Base-by-base conservation (phyloP, 768 basidiomycete genomes). In the Boletus sp. region DNA sequence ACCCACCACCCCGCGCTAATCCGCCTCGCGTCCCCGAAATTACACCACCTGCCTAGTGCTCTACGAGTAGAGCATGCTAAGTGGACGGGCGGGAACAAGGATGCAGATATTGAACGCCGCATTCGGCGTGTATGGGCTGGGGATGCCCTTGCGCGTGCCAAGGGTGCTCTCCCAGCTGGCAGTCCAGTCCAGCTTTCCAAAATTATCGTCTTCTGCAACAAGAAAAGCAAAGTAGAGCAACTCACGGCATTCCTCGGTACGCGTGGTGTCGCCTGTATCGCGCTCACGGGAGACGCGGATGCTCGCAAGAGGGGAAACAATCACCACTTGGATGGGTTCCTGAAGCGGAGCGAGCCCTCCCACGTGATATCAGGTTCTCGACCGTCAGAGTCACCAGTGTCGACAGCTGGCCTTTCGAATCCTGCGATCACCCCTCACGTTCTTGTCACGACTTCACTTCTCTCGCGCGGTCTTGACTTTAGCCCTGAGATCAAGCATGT, bases 381-480 rank as follows among this genome's bases (percentile, higher is more conserved):
- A 2, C 21, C 51, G 14, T 41, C 54, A 15, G 50, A 50, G 7
- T 14, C 48, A n/a, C 46, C 56, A 0, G n/a, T 41, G 42, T 46
- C 55, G 30, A 58, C 56, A 37, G 58, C 51, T 14, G 56, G 52
- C 5, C 59, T 40, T 41, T 68, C 57, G 6, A 66, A 57, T 39
- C 64, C 66, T 13, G 59, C 73, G 43, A 64, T 72, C 7, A 70
- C 71, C 0, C 83, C 87, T 15, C 82, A 82, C 51, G 85, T 95
- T 37, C 76, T 97, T 62, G 79, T 96, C 51, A 95, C 94, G 33
- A 97, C 94, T 0, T 95, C 93, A 6, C 77, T 97, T 33, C 84
- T 97, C 27, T 93, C 92, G 10, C 83, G 94, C 19, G 94, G 94
- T 2, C 80, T 96, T 2, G 94, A 97, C 69, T 97, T 97, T 64